These are phyloP conservation scores for Calycina herbarum DNA, from an alignment of 2,329 filamentous ascomycete species.

Conservation along the genomic window DNA sequence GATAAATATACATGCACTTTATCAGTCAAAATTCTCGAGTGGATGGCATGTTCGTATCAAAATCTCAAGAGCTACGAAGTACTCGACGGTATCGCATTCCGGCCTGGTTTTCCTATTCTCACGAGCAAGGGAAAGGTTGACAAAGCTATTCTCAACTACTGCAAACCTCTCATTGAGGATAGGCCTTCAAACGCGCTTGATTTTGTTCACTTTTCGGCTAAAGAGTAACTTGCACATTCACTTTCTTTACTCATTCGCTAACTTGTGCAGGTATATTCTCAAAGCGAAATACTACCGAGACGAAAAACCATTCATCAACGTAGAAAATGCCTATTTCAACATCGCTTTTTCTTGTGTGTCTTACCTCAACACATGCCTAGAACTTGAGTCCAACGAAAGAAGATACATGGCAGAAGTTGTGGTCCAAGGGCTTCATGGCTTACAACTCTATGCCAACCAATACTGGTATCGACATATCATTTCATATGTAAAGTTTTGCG, in stretches of 20 bases:
- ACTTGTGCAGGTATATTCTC: conserved; percentile 15
- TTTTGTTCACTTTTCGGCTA: conserved; percentile 24
- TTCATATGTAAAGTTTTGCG: too few species aligned
- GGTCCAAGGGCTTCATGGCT: conserved; percentile 17
- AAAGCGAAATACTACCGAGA: conserved; percentile 11
- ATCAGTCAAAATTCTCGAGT: conserved; percentile 15
- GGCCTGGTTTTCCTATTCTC: conserved; percentile 1
- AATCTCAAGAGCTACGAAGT: conserved; percentile 19
- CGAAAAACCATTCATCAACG: conserved; percentile 7
- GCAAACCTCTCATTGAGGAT: conserved; percentile 20
- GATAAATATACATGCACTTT: neutral
- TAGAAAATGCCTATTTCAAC: conserved; percentile 12
- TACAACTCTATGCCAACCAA: conserved; percentile 13
- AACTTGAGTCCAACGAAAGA: neutral
- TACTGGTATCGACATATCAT: conserved; percentile 10
- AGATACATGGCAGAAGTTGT: neutral
- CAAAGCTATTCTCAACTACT: conserved; percentile 17
- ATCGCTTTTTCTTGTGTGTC: conserved; percentile 18
- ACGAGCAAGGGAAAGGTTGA: conserved; percentile 10
- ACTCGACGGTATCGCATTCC: conserved; percentile 16
- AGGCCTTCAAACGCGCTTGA: conserved; percentile 14
- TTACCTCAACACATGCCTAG: conserved; percentile 10
- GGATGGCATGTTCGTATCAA: conserved; percentile 21
- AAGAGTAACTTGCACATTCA: conserved; percentile 13
- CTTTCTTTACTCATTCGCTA: neutral